These are phyloP conservation scores for Neurospora sp. DNA, from an alignment of 495 filamentous ascomycete species.

Conservation along the genomic window DNA sequence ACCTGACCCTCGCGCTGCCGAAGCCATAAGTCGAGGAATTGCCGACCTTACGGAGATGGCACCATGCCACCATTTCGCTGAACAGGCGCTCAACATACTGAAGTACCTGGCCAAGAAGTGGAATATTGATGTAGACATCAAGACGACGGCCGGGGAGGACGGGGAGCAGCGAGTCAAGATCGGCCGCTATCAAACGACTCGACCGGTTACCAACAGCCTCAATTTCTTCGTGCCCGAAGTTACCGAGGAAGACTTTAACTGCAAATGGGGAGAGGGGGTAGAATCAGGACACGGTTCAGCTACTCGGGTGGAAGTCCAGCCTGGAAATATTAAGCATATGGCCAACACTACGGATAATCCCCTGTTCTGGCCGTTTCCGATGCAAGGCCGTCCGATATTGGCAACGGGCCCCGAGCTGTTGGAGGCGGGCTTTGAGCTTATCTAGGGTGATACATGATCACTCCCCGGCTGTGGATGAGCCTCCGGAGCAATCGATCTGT, in stretches of 20 bases:
- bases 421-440: constrained; percentile 35
- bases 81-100: constrained; percentile 48
- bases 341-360: constrained; percentile 30
- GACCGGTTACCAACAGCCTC: constrained; percentile 31
- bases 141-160: constrained; percentile 4
- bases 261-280: constrained; percentile 17
- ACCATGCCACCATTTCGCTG: constrained; percentile 48
- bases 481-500: neutral
- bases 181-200: constrained; percentile 17
- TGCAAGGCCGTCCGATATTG: constrained; percentile 44
- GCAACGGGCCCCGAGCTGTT: constrained; percentile 31
- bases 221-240: constrained; percentile 45
- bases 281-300: constrained; percentile 2
- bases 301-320: neutral
- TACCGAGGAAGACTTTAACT: constrained; percentile 29
- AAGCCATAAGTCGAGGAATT: constrained; percentile 33
- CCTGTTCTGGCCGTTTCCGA: constrained; percentile 46
- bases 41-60: constrained; percentile 47
- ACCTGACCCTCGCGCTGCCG: constrained; percentile 22
- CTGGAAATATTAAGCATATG: constrained; percentile 3
- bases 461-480: neutral
- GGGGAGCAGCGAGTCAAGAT: neutral
- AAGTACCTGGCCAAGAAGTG: constrained; percentile 45
- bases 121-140: constrained; percentile 41
- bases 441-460: constrained; percentile 4